These are phyloP conservation scores for Podila clonocystis DNA, from an alignment of 192 early-diverging fungal genomes.

Conservation along the genomic window DNA sequence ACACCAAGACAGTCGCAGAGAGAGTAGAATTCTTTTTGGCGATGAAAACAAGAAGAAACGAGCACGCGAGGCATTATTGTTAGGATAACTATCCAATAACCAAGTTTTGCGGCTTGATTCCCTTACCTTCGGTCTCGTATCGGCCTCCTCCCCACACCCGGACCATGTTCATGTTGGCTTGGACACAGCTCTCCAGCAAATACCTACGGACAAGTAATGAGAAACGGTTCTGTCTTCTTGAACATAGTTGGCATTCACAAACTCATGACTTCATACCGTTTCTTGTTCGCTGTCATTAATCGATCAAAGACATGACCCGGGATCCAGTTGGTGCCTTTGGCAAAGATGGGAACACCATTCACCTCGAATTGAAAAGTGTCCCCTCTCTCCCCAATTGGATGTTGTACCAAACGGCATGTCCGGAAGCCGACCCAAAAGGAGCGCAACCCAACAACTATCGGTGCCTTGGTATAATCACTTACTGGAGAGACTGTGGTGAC, in stretches of 20 bases:
- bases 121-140: conserved; percentile 45
- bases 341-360: conserved; percentile 57
- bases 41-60: too few relatives aligned
- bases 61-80: too few relatives aligned
- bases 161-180: conserved; percentile 67
- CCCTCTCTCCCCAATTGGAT: conserved; percentile 34
- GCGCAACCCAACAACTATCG: background rate
- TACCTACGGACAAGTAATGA: conserved; percentile 3
- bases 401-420: conserved; percentile 38
- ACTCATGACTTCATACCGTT: background rate
- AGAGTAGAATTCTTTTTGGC: conserved; percentile 52
- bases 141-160: conserved; percentile 71
- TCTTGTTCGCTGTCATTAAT: conserved; percentile 22
- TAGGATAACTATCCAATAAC: too few relatives aligned
- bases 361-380: conserved; percentile 59
- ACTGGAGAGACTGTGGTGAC: background rate
- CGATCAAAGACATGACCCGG: conserved; percentile 64
- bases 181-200: conserved; percentile 43
- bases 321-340: conserved; percentile 68
- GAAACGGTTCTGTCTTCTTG: background rate
- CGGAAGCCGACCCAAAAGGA: conserved; percentile 45
- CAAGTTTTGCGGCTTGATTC: background rate
- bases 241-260: background rate
- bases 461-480: background rate
- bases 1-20: conserved; percentile 63